Evolutionary conservation across 1,284 basidiomycete species (phyloP), one percentile per base, ranked within the genome.

Genomic region (Sphagnurus paluster): DNA sequence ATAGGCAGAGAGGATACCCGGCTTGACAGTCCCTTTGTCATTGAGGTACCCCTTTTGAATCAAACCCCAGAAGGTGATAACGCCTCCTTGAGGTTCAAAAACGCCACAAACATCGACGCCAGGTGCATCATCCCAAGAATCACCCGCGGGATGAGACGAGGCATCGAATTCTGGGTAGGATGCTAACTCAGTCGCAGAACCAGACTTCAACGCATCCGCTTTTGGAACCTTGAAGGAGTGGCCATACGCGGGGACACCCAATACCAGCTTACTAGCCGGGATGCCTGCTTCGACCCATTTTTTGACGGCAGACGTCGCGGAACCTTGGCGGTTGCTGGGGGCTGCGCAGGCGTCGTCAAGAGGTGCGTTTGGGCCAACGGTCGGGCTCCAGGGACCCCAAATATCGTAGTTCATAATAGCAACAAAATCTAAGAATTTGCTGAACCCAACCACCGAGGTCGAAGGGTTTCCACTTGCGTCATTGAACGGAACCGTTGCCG

Each of bases 331-430:
- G 54, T 84, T 72, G 1, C 65, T 64, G 3, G 80, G 59, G 32
- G 79, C 61, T 1, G 82, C 78, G 61, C 93, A 97, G 0, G 79
- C 75, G 63, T 96, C 84, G 39, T 84, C 71, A 16, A 97, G 76
- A 10, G 93, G 93, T 2, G 92, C 84, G 66, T 96, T 95, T 10
- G 93, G 85, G 3, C 93, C 92, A 6, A 81, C 77, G 5, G 70
- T 63, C 4, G 57, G 43, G 45, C 69, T 80, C 68, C 68, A 78
- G 39, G 79, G 72, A 30, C 89, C 89, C 61, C 64, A 72, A 17
- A 93, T 71, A 59, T 95, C 93, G 66, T 95, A 95, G 70, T 91
- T 90, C 92, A 95, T 95, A 64, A 95, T 73, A 34, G 84, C 63
- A 48, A 96, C 80, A 71, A 81, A 91, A 64, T 95, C 87, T 10